A percentile compares a stretch with the other conserved stretches of the same genome.
These are phyloP conservation scores for Phytophthora europaea DNA, from an alignment of 352 stramenopile genomes.

Conservation along the genomic window DNA sequence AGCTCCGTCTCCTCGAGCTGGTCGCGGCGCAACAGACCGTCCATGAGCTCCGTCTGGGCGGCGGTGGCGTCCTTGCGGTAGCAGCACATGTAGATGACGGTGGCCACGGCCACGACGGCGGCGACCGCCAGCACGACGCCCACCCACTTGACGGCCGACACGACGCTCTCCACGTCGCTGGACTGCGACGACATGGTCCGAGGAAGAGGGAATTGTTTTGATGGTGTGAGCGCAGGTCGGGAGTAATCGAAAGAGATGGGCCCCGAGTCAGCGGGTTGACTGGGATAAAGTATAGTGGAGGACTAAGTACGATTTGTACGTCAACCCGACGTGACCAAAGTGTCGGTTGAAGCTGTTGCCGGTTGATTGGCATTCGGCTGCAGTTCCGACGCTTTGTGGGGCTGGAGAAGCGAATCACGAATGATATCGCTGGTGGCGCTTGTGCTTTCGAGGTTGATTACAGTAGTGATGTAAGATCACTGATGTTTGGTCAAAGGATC, in stretches of 20 bases:
- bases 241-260: neutral
- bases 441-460: too few species aligned
- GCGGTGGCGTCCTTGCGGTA: slow-evolving; percentile 22
- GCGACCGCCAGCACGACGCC: slow-evolving; percentile 43
- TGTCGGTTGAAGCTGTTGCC: neutral
- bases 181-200: slow-evolving; percentile 28
- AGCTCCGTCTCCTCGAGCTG: slow-evolving; percentile 66
- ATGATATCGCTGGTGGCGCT: neutral
- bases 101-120: slow-evolving; percentile 36
- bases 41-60: slow-evolving; percentile 44
- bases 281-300: neutral
- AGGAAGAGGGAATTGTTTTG: slow-evolving; percentile 9
- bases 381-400: too few species aligned
- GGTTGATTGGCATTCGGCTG: neutral
- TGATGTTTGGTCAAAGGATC: too few species aligned
- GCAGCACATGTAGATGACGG: slow-evolving; percentile 68
- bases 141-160: slow-evolving; percentile 51
- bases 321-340: slow-evolving; percentile 7
- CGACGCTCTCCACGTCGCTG: slow-evolving; percentile 40
- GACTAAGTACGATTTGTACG: slow-evolving; percentile 21
- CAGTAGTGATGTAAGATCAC: too few species aligned
- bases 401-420: neutral
- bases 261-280: neutral
- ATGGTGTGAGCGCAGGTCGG: slow-evolving; percentile 8
- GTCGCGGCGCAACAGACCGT: slow-evolving; percentile 70